phyloP scores from a whole-genome alignment of 768 basidiomycete genomes.

The Tricholomella constricta region DNA sequence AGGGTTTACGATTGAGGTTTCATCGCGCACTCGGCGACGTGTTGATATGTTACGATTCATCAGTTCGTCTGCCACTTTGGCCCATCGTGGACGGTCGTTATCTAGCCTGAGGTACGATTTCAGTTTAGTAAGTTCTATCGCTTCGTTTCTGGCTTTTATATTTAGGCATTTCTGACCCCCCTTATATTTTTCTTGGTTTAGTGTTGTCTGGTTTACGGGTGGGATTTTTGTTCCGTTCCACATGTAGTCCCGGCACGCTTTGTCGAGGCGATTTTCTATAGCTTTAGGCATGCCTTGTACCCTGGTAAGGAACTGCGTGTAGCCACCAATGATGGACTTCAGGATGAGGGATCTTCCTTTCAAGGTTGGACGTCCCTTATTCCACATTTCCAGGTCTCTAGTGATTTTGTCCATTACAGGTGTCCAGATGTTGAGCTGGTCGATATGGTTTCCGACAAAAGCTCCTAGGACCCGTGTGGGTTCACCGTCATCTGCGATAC shows the following conservation, averaged over 20 bases:
- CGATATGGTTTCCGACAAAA: constrained; percentile 28
- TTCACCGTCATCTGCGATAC: constrained; percentile 30
- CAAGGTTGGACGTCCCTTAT: constrained; percentile 26
- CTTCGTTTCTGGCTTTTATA: not conserved
- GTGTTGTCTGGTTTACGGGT: not conserved
- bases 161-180: not conserved
- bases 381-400: constrained; percentile 20
- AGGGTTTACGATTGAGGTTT: not conserved
- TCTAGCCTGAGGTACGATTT: not conserved
- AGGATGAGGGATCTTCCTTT: constrained; percentile 25
- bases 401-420: constrained; percentile 29
- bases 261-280: constrained; percentile 4
- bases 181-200: not conserved
- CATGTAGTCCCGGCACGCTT: not conserved
- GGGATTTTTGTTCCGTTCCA: not conserved
- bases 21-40: not conserved
- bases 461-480: constrained; percentile 32
- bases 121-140: not conserved
- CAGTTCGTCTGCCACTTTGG: not conserved
- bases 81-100: not conserved
- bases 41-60: not conserved
- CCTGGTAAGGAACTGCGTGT: constrained; percentile 34
- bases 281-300: constrained; percentile 40
- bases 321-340: constrained; percentile 27
- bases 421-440: constrained; percentile 24